Conservation (phyloP, 768 basidiomycete genomes). For the Lentinula detonsa region DNA sequence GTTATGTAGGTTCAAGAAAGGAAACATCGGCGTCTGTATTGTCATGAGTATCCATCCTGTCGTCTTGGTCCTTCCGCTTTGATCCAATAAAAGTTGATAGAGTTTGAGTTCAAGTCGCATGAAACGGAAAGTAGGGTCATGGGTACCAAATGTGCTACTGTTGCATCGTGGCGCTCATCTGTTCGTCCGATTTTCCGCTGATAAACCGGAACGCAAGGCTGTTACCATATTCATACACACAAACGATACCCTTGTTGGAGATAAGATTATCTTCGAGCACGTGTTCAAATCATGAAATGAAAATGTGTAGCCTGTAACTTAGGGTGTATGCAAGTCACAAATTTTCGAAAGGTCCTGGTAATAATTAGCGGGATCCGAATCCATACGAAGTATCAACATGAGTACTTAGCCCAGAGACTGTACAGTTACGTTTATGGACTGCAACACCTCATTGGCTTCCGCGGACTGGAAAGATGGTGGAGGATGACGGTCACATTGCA, state of each 20-base stretch:
- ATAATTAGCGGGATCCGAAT: too few species aligned
- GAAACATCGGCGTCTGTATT: background rate
- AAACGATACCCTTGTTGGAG: constrained; percentile 1
- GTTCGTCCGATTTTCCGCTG: background rate
- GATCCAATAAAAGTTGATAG: background rate
- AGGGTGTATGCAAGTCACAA: too few species aligned
- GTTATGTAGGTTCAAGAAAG: background rate
- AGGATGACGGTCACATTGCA: too few species aligned
- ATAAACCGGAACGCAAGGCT: background rate
- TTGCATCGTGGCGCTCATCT: constrained; percentile 1
- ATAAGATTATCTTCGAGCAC: background rate
- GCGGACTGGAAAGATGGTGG: too few species aligned
- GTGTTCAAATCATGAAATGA: too few species aligned
- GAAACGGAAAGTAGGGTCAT: constrained; percentile 1
- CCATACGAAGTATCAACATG: too few species aligned
- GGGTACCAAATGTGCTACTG: background rate
- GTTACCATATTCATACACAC: background rate
- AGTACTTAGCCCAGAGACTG: too few species aligned
- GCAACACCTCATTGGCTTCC: background rate
- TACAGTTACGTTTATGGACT: background rate
- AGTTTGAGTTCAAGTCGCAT: background rate
- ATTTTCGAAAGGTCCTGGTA: too few species aligned
- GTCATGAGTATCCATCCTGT: background rate
- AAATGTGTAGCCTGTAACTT: too few species aligned
- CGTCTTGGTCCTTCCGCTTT: constrained; percentile 7